phyloP scores from a whole-genome alignment of 2,329 filamentous ascomycete genomes.

The Colletotrichum gigasporum region DNA sequence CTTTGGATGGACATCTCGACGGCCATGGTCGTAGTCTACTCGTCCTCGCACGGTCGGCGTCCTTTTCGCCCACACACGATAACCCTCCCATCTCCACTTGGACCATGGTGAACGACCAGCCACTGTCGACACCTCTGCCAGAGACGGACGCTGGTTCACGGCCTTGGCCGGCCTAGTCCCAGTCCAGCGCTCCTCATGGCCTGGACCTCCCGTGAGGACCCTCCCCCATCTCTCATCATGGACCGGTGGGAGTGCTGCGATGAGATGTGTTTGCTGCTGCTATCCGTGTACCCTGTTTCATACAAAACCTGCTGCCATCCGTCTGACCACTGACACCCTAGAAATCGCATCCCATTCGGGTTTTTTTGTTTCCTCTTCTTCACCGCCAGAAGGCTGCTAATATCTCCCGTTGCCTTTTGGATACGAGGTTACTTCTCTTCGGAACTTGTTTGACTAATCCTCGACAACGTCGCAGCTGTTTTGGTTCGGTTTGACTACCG shows the following conservation, averaged over 20 bases:
- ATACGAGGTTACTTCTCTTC: slow-evolving; percentile 7
- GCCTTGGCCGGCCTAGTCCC: slow-evolving; percentile 11
- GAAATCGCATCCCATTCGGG: not conserved
- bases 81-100: slow-evolving; percentile 27
- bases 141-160: slow-evolving; percentile 18
- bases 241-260: not conserved
- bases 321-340: not conserved
- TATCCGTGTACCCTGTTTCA: slow-evolving; percentile 32
- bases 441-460: not conserved
- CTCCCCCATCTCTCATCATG: not conserved
- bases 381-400: slow-evolving; percentile 6
- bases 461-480: not conserved
- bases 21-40: slow-evolving; percentile 5
- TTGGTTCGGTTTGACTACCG: not conserved
- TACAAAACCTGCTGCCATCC: slow-evolving; percentile 28
- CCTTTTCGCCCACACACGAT: not conserved
- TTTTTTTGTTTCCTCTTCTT: slow-evolving; percentile 15
- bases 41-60: slow-evolving; percentile 11
- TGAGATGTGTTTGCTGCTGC: slow-evolving; percentile 26
- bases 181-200: slow-evolving; percentile 8
- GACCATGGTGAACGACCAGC: slow-evolving; percentile 13
- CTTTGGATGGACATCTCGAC: not conserved
- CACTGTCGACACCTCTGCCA: slow-evolving; percentile 24
- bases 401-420: not conserved
- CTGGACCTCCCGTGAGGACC: not conserved